These are phyloP conservation scores for Cyberlindnera meyerae DNA, from an alignment of 805 yeast genomes.

Conservation along the genomic window DNA sequence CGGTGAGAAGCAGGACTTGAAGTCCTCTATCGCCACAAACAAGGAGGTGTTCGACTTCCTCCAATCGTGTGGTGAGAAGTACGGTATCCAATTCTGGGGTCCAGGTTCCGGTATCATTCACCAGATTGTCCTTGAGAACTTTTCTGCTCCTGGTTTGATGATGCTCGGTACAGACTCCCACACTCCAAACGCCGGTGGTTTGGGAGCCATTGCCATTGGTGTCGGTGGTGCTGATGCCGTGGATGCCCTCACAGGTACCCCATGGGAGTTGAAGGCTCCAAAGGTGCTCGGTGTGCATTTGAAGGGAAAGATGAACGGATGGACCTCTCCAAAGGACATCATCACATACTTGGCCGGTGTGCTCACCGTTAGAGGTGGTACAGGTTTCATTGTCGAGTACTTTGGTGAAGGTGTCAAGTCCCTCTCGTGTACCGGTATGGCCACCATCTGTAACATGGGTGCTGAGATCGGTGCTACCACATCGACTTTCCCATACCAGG, in stretches of 20 bases:
- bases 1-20: slow-evolving; percentile 83
- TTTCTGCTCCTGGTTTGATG: slow-evolving; percentile 93
- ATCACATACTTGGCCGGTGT: slow-evolving; percentile 89
- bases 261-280: slow-evolving; percentile 99
- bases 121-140: slow-evolving; percentile 95
- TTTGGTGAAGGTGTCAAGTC: slow-evolving; percentile 91
- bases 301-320: slow-evolving; percentile 83
- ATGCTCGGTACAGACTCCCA: slow-evolving; percentile 98
- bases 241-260: slow-evolving; percentile 93
- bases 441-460: slow-evolving; percentile 99
- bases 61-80: slow-evolving; percentile 87
- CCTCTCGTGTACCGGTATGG: slow-evolving; percentile 98
- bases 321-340: slow-evolving; percentile 97
- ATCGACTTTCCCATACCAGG: slow-evolving; percentile 91
- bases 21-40: slow-evolving; percentile 76
- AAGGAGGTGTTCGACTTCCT: slow-evolving; percentile 94
- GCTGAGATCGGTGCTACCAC: slow-evolving; percentile 99
- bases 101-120: slow-evolving; percentile 99
- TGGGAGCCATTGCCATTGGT: slow-evolving; percentile 98
- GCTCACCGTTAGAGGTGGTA: slow-evolving; percentile 95
- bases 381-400: slow-evolving; percentile 94
- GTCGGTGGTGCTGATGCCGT: slow-evolving; percentile 99
- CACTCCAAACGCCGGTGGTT: slow-evolving; percentile 98
- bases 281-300: slow-evolving; percentile 89
- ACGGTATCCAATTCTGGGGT: slow-evolving; percentile 98